Percentiles rank a stretch among this genome's conserved stretches.
Evolutionary conservation across 1,139 yeast species (phyloP).

Genomic region (Candida buenavistaensis): DNA sequence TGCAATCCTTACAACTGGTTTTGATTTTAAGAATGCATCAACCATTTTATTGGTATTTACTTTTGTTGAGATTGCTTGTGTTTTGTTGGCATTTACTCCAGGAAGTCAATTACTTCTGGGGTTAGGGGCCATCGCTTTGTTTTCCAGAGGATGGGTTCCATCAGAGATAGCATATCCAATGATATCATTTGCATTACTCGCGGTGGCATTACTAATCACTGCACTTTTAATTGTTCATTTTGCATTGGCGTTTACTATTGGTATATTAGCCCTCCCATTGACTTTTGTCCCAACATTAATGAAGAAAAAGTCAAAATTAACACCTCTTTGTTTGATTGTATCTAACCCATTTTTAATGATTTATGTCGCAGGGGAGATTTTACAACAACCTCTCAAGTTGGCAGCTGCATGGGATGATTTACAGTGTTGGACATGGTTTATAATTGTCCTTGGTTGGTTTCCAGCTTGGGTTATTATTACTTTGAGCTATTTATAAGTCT

Average conservation of each 20-base stretch:
- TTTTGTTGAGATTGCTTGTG: constrained; percentile 33
- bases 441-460: constrained; percentile 73
- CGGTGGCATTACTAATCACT: constrained; percentile 67
- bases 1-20: constrained; percentile 48
- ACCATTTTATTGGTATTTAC: constrained; percentile 32
- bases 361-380: constrained; percentile 33
- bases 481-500: constrained; percentile 17
- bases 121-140: constrained; percentile 16
- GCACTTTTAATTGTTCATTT: constrained; percentile 82
- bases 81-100: constrained; percentile 25
- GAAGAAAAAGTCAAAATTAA: constrained; percentile 17
- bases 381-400: constrained; percentile 43
- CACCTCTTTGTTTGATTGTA: constrained; percentile 36
- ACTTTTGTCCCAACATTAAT: constrained; percentile 57
- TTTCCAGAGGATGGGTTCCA: constrained; percentile 14
- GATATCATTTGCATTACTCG: constrained; percentile 49
- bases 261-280: constrained; percentile 69
- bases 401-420: constrained; percentile 66
- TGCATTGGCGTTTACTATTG: constrained; percentile 72
- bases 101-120: constrained; percentile 17
- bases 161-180: constrained; percentile 28
- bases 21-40: constrained; percentile 26
- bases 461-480: constrained; percentile 74
- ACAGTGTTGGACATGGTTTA: constrained; percentile 87
- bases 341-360: constrained; percentile 58